Evolutionary conservation across 2,329 filamentous ascomycete genomes (phyloP).

Genomic region (Orbilia ellipsospora): DNA sequence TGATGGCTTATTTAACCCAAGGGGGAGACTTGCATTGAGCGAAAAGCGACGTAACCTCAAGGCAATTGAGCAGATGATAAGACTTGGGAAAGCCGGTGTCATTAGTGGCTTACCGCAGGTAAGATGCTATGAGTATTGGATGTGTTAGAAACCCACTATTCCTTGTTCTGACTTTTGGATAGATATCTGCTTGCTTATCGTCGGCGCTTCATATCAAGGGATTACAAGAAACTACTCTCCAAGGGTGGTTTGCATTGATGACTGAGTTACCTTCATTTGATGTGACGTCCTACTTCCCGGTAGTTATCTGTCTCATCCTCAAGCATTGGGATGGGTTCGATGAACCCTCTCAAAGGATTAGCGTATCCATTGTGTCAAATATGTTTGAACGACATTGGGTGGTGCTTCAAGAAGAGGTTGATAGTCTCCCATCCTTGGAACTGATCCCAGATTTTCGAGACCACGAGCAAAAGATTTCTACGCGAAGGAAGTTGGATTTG

Average conservation of each 20-base stretch:
- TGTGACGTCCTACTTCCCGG: constrained; percentile 81
- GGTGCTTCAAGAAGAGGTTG: constrained; percentile 74
- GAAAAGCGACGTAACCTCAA: constrained; percentile 83
- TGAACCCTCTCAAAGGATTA: constrained; percentile 69
- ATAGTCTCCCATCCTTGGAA: constrained; percentile 80
- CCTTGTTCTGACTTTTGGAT: constrained; percentile 11
- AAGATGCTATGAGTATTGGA: constrained; percentile 57
- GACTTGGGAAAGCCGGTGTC: constrained; percentile 76
- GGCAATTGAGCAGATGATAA: constrained; percentile 89
- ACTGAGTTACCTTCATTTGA: constrained; percentile 80
- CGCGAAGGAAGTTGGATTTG: constrained; percentile 75
- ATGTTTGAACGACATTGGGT: constrained; percentile 73
- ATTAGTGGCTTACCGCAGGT: constrained; percentile 87
- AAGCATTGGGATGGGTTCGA: constrained; percentile 80
- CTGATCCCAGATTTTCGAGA: constrained; percentile 76
- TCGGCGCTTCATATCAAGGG: constrained; percentile 80
- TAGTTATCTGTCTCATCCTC: constrained; percentile 87
- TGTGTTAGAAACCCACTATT: constrained; percentile 37
- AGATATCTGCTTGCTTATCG: constrained; percentile 92
- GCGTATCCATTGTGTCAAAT: constrained; percentile 72
- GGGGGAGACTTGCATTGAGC: constrained; percentile 68
- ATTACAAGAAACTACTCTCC: constrained; percentile 81
- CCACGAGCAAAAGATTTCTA: constrained; percentile 73
- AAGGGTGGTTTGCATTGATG: constrained; percentile 84
- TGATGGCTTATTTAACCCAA: constrained; percentile 77